Evolutionary conservation across 2,329 filamentous ascomycete species (phyloP).

Genomic region (Sporothrix brasiliensis): DNA sequence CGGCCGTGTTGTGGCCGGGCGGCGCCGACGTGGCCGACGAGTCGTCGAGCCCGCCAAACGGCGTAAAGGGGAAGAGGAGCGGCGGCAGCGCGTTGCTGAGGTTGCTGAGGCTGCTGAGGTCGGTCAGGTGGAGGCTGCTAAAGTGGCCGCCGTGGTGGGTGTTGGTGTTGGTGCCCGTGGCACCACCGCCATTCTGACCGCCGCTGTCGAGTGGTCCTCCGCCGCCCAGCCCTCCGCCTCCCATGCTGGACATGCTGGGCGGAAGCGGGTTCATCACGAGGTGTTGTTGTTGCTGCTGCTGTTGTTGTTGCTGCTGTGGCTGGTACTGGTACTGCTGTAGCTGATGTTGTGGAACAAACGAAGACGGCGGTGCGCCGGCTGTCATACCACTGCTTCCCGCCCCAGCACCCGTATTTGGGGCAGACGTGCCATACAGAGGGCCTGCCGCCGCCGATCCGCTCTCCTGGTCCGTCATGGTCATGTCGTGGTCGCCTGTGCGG

Average conservation of each 20-base stretch:
- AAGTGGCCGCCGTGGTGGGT: not conserved
- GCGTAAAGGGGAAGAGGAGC: slow-evolving; percentile 29
- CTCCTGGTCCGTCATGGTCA: not conserved
- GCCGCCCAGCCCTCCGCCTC: not conserved
- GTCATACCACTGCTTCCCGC: not conserved
- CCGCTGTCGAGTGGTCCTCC: not conserved
- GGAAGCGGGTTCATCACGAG: slow-evolving; percentile 5
- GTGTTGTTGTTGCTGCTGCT: not conserved
- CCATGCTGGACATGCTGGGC: not conserved
- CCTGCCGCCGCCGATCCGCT: not conserved
- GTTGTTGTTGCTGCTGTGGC: slow-evolving; percentile 2
- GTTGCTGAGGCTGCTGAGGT: slow-evolving; percentile 19
- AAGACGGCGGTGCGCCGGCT: not conserved
- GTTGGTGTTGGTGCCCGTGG: not conserved
- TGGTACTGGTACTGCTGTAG: not conserved
- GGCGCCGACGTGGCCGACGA: not conserved
- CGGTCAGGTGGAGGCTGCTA: not conserved
- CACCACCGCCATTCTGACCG: not conserved
- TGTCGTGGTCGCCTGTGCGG: not conserved
- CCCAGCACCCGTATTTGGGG: not conserved
- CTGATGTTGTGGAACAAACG: slow-evolving; percentile 24
- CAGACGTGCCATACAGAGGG: not conserved
- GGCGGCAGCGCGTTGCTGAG: slow-evolving; percentile 29
- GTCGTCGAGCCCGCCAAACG: slow-evolving; percentile 29
- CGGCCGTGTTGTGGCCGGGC: too few relatives aligned